These are phyloP conservation scores for Aspergillus sp. DNA, from an alignment of 2,329 filamentous ascomycete species.

Conservation along the genomic window DNA sequence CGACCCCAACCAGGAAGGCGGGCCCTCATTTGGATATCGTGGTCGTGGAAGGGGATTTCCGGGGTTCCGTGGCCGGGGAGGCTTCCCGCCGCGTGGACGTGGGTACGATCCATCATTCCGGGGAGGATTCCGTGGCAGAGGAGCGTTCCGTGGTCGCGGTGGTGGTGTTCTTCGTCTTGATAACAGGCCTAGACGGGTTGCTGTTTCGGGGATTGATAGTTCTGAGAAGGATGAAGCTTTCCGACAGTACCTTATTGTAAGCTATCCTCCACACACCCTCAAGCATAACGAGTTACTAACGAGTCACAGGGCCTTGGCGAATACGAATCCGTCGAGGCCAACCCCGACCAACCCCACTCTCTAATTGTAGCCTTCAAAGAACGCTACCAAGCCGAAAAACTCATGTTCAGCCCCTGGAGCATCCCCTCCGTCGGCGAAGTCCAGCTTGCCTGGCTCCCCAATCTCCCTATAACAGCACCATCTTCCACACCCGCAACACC, in stretches of 20 bases:
- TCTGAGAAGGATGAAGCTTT: constrained; percentile 50
- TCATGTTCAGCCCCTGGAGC: constrained; percentile 41
- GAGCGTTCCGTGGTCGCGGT: constrained; percentile 30
- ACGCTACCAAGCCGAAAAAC: constrained; percentile 49
- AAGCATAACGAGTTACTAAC: constrained; percentile 14
- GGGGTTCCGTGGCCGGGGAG: constrained; percentile 33
- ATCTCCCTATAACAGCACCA: constrained; percentile 21
- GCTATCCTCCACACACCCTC: constrained; percentile 10
- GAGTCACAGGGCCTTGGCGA: constrained; percentile 37
- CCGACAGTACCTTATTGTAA: constrained; percentile 49
- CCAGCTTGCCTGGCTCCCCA: constrained; percentile 50
- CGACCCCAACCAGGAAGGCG: constrained; percentile 34
- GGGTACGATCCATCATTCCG: constrained; percentile 34
- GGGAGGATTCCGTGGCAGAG: constrained; percentile 39
- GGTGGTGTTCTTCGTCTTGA: constrained; percentile 52
- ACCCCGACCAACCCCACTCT: constrained; percentile 33
- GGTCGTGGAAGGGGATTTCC: constrained; percentile 32
- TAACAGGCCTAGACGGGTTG: constrained; percentile 51
- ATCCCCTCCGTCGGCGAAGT: constrained; percentile 50
- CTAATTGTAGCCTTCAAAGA: constrained; percentile 43
- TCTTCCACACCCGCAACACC: constrained; percentile 8
- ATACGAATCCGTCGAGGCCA: constrained; percentile 40
- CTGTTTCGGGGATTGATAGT: constrained; percentile 44
- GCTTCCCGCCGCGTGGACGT: constrained; percentile 34
- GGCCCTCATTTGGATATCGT: constrained; percentile 24